A percentile compares a stretch with the other conserved stretches of the same genome.
These are phyloP conservation scores for Cucumis melo DNA, from an alignment of 306 rosid species.

Conservation along the genomic window DNA sequence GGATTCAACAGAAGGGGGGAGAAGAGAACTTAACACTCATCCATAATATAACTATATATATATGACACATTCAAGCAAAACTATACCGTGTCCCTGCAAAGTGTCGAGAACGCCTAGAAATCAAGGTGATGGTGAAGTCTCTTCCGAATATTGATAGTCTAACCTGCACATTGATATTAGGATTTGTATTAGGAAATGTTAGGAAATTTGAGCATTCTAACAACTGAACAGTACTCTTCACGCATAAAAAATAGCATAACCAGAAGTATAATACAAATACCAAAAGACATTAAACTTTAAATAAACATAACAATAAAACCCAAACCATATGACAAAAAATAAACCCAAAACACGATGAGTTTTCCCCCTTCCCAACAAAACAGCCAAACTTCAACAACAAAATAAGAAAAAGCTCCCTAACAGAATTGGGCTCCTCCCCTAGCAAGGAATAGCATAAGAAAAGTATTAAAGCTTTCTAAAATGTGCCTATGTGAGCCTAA, in stretches of 20 bases:
- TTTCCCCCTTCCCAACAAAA: not conserved
- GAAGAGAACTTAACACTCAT: too few species aligned
- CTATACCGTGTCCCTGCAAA: constrained; percentile 97
- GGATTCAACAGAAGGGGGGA: too few species aligned
- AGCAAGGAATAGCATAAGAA: not conserved
- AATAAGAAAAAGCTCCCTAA: not conserved
- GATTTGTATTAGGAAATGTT: not conserved
- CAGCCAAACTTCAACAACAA: too few species aligned
- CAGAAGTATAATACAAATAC: not conserved
- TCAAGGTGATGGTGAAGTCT: constrained; percentile 71
- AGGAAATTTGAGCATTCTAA: not conserved
- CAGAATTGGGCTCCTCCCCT: not conserved
- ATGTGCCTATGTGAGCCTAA: too few species aligned
- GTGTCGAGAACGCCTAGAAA: constrained; percentile 92
- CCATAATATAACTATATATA: too few species aligned
- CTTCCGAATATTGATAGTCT: constrained; percentile 86
- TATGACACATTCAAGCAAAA: not conserved
- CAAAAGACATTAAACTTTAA: not conserved
- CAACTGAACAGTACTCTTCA: not conserved
- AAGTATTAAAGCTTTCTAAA: too few species aligned
- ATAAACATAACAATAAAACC: not conserved
- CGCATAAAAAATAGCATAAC: not conserved
- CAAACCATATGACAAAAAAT: not conserved
- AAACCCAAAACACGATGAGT: not conserved
- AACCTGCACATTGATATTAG: constrained; percentile 24